Base-by-base conservation (phyloP, 1,284 basidiomycete species). In the Volvariella volvacea region DNA sequence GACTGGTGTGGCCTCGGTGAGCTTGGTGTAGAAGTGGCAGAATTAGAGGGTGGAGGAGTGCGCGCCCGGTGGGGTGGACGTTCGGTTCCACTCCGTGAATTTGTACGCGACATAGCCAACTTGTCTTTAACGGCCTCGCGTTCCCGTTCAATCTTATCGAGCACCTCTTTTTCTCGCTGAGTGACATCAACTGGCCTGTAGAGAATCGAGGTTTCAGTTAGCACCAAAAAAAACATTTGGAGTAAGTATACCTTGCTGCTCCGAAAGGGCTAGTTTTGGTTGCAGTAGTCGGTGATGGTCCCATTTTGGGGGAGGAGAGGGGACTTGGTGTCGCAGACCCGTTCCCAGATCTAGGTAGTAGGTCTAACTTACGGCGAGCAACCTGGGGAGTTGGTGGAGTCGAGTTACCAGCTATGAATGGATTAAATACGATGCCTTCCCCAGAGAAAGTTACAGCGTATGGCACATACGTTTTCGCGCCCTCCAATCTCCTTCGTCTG, bases 151-250 rank as follows among this genome's bases (percentile, higher is more conserved):
- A 88, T 60, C 37, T 83, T 79, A 41, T 86, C 76, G 21, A 76
- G 62, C 8, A 91, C 80, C 58, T 80, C 87, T 43, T 77, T 78
- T 59, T 97, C 92, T 45, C 81, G 80, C 2, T 76, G 70, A 16
- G 83, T 70, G 6, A 87, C 82, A 62, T 97, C 92, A 25, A 97
- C 86, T 10, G 94, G 92, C 56, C 88, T 92, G 34, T 36, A 41
- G 25, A 41, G 44, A 22, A 31, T 15, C 43, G 40, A 3, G 4
- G 4, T 4, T 20, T 7, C 31, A 20, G 45, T 41, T 28, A 21
- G 32, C 22, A 16, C 43, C 30, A 28, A 33, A 20, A 22, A 39
- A 14, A 44, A 42, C 28, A 36, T n/a, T n/a, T n/a, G n/a, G n/a
- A n/a, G n/a, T 43, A 28, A 20, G 60, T 76, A 49, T 55, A 88